phyloP scores from a whole-genome alignment of 441 rosid species.

The Gossypium schwendimanii region DNA sequence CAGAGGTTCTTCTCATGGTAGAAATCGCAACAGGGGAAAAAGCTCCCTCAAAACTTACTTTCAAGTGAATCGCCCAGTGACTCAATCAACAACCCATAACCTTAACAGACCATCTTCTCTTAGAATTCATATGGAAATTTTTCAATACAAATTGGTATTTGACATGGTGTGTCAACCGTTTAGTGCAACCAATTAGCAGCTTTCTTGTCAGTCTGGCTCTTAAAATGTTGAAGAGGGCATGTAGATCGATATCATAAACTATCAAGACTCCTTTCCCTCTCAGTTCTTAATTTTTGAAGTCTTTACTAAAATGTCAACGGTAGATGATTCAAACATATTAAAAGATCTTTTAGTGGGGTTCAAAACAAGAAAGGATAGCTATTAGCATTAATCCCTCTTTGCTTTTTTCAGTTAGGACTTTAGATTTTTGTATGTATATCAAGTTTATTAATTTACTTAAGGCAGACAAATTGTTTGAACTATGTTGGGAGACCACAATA shows the following conservation, averaged over 20 bases:
- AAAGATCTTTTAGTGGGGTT: background rate
- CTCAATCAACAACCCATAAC: too few relatives aligned
- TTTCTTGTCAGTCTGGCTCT: background rate
- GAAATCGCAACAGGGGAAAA: too few relatives aligned
- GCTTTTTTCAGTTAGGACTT: background rate
- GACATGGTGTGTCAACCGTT: background rate
- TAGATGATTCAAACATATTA: background rate
- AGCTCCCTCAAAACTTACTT: too few relatives aligned
- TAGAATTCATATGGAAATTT: background rate
- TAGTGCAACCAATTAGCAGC: background rate
- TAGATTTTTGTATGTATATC: background rate
- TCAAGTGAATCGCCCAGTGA: too few relatives aligned
- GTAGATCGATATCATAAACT: background rate
- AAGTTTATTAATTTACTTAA: background rate
- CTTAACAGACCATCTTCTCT: background rate
- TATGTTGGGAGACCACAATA: background rate
- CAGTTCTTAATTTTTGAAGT: background rate
- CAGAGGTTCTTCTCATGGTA: too few relatives aligned
- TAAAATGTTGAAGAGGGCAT: background rate
- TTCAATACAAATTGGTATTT: background rate
- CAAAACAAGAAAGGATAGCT: background rate
- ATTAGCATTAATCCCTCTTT: background rate
- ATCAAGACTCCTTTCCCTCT: background rate
- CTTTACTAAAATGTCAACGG: background rate
- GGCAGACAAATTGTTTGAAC: background rate